A percentile compares a stretch with the other conserved stretches of the same genome.
These are phyloP conservation scores for Ophiocordyceps unilateralis DNA, from an alignment of 2,329 filamentous ascomycete species.

Conservation along the genomic window DNA sequence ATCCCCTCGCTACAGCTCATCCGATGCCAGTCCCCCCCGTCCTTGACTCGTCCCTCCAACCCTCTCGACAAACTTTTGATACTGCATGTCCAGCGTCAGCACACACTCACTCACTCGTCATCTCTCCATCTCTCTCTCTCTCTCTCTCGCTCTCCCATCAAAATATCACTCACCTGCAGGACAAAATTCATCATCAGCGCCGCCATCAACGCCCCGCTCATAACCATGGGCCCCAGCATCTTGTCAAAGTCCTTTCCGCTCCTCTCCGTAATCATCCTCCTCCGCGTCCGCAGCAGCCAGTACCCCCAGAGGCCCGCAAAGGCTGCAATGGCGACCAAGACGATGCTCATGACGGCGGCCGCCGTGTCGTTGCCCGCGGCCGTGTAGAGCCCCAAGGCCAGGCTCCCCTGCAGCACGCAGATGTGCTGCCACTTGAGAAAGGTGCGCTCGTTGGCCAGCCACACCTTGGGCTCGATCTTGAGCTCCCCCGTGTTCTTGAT, in stretches of 20 bases:
- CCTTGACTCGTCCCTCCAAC: not conserved
- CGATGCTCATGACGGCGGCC: constrained; percentile 61
- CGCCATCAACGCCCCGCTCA: constrained; percentile 61
- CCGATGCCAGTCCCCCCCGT: constrained; percentile 5
- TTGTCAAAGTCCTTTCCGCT: constrained; percentile 92
- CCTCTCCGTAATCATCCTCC: constrained; percentile 63
- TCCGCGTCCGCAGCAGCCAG: constrained; percentile 58
- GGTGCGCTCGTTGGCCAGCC: constrained; percentile 95
- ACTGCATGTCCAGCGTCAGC: constrained; percentile 8
- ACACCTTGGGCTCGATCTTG: constrained; percentile 92
- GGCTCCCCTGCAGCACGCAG: constrained; percentile 64
- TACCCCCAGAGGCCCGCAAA: constrained; percentile 84
- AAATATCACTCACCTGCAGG: constrained; percentile 65
- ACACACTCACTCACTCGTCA: not conserved
- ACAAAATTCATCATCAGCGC: constrained; percentile 77
- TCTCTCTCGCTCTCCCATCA: too few relatives aligned
- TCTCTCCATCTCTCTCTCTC: too few relatives aligned
- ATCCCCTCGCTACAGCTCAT: constrained; percentile 18
- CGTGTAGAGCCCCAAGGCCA: constrained; percentile 77
- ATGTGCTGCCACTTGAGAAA: constrained; percentile 99
- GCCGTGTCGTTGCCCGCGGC: constrained; percentile 67
- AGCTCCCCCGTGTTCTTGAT: constrained; percentile 90
- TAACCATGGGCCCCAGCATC: constrained; percentile 63
- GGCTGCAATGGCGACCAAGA: constrained; percentile 65
- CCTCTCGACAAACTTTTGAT: constrained; percentile 14